Conservation (phyloP, 1,284 basidiomycete genomes). For the Cutaneotrichosporon spelunceum region DNA sequence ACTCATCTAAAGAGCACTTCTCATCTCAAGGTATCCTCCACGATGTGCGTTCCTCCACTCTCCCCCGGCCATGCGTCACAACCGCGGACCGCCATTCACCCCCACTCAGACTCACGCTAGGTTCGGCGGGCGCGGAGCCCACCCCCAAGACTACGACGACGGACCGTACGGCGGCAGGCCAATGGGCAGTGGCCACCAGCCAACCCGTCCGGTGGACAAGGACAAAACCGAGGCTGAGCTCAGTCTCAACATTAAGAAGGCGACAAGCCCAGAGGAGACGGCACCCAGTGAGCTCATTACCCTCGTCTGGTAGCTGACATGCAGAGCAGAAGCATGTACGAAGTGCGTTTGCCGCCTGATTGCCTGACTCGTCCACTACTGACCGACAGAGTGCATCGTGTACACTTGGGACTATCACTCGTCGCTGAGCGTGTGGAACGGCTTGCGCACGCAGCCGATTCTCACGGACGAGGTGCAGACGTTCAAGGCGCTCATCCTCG, state of each 20-base stretch:
- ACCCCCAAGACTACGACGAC: constrained; percentile 41
- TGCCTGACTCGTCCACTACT: background rate
- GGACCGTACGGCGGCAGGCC: constrained; percentile 38
- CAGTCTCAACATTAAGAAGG: constrained; percentile 91
- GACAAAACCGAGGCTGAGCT: constrained; percentile 93
- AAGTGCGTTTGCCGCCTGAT: constrained; percentile 60
- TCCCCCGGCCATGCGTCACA: background rate
- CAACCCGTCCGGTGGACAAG: constrained; percentile 90
- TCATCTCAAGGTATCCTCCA: background rate
- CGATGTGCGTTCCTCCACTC: background rate
- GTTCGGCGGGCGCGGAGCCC: constrained; percentile 30
- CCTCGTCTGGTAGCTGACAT: constrained; percentile 15
- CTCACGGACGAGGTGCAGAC: constrained; percentile 92
- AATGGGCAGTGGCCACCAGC: constrained; percentile 61
- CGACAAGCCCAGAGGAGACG: constrained; percentile 84
- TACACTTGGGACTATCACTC: constrained; percentile 98
- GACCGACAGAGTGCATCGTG: constrained; percentile 77
- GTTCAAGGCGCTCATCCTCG: constrained; percentile 91
- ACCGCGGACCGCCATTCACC: background rate
- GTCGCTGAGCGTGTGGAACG: constrained; percentile 95
- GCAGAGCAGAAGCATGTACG: constrained; percentile 92
- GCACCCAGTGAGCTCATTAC: constrained; percentile 55
- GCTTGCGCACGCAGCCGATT: constrained; percentile 88
- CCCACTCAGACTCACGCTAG: constrained; percentile 19
- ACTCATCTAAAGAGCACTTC: background rate